Base-by-base conservation (phyloP, 2,329 filamentous ascomycete species). In the Sordariomycetes sp. region DNA sequence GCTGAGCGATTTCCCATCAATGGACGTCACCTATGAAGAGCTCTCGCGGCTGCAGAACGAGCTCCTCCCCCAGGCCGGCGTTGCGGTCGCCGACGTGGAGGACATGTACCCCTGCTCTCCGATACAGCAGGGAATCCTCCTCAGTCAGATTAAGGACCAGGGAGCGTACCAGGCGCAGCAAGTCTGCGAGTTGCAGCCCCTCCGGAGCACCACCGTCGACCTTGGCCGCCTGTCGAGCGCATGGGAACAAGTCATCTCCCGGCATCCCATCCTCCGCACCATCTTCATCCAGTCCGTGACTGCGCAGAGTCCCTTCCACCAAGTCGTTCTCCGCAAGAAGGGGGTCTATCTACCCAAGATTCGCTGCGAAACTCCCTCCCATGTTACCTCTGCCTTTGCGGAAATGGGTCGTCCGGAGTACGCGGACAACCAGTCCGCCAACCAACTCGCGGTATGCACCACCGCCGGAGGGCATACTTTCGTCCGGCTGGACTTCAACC, bases 1-100 rank as follows among this genome's bases (percentile, higher is more conserved):
- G 7, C 62, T 74, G 52, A 68, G 72, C 10, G 73, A 75, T 55
- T 67, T 75, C 3, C 73, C 73, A 1, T 67, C 72, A 52, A 64
- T 76, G 10, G 66, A 73, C 45, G 66, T 73, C 8, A 72, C 68
- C 3, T 72, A 74, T 57, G 69, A 72, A 10, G 70, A 69, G 6
- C 62, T 76, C 4, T 64, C 66, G 12, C 67, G 66, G 61, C 66
- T 76, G 57, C 72, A 75, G 60, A 67, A 64, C 20, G 65, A 70
- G 5, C 67, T 72, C 4, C 62, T 75, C 1, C 65, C 68, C 1
- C 63, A 64, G 3, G 65, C 74, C 34, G 68, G 69, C 36, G 63
- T 74, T 6, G 61, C 61, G 4, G 72, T 69, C 12, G 66, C 63
- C 28, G 75, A 72, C 57, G 63, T 56, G 57, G 63, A 67, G 28